Evolutionary conservation across 2,329 filamentous ascomycete species (phyloP), one percentile per base, ranked within the genome.

Genomic region (Curvularia hawaiiensis): DNA sequence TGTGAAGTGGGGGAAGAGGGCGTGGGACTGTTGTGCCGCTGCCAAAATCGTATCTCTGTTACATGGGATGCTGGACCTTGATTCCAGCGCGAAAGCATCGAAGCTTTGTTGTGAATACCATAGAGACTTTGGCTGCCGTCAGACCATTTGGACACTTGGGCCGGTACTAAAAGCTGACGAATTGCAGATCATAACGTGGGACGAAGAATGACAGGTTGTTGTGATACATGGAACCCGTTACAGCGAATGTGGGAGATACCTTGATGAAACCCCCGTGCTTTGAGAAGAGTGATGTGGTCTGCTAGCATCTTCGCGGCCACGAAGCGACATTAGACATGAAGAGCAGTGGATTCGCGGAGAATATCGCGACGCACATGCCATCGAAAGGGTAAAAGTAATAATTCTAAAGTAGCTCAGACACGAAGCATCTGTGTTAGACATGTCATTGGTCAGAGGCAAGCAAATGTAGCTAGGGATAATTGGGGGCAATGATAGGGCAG

Each of bases 401-500:
- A 40, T 18, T 18, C 51, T 43, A 44, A 44, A 52, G 47, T 52
- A 33, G 50, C 38, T 45, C 48, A 39, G 18, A 24, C 44, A 41
- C 47, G 26, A 56, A 50, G 52, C 50, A 39, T 52, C 24, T 24
- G 20, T 52, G 16, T n/a, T 14, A 44, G 41, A 10, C 41, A 16
- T 44, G 24, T n/a, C 14, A 44, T 44, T 28, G 41, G 41, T 24
- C 14, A 24, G 14, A 28, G 41, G 41, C n/a, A 24, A 52, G 38
- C 40, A 22, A 52, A 41, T 39, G 33, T 50, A 53, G 22, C 50
- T 35, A 14, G n/a, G 31, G 20, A 20, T 45, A 16, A 38, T 47
- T 40, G 45, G 57, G 51, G 52, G 59, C 53, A 53, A 57, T 53
- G 64, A 66, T 65, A 67, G 63, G 59, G 56, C 52, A 40, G 44